Evolutionary conservation across 176 grass and related monocot species (phyloP).

Genomic region (Lolium perenne): DNA sequence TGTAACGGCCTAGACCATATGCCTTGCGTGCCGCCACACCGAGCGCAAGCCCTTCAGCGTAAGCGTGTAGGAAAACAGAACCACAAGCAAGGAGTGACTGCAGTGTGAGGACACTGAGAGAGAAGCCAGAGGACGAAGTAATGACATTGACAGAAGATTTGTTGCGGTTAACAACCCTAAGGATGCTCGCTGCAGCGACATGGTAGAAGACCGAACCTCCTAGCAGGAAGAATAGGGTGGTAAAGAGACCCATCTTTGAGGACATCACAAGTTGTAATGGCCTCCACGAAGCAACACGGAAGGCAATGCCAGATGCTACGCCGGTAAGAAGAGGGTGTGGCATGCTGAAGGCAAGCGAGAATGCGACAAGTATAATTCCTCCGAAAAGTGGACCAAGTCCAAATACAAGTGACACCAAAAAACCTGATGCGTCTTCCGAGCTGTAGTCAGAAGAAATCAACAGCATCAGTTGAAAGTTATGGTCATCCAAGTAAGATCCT

Average conservation of each 20-base stretch:
- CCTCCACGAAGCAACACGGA: conserved; percentile 88
- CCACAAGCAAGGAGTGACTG: conserved; percentile 87
- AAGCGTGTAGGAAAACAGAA: conserved; percentile 78
- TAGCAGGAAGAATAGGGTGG: conserved; percentile 58
- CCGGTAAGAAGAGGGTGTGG: conserved; percentile 88
- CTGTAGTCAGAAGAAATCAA: conserved; percentile 59
- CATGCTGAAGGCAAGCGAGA: conserved; percentile 75
- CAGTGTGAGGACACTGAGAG: conserved; percentile 77
- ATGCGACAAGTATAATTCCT: conserved; percentile 79
- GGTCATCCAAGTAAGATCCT: not conserved
- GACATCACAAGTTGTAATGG: conserved; percentile 85
- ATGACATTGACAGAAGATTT: conserved; percentile 70
- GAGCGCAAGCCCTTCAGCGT: conserved; percentile 86
- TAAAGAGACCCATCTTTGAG: conserved; percentile 77
- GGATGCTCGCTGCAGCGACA: conserved; percentile 51
- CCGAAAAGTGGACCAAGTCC: conserved; percentile 95
- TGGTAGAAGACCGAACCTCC: conserved; percentile 66
- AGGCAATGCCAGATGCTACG: conserved; percentile 90
- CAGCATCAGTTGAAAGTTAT: conserved; percentile 11
- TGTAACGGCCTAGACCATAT: conserved; percentile 88
- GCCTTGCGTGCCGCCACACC: conserved; percentile 94
- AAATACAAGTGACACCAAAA: conserved; percentile 90
- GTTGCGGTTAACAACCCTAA: conserved; percentile 66
- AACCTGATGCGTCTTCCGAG: conserved; percentile 74
- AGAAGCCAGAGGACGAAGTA: conserved; percentile 52